phyloP scores from a whole-genome alignment of 345 rosid genomes.

The Citrus sp. region DNA sequence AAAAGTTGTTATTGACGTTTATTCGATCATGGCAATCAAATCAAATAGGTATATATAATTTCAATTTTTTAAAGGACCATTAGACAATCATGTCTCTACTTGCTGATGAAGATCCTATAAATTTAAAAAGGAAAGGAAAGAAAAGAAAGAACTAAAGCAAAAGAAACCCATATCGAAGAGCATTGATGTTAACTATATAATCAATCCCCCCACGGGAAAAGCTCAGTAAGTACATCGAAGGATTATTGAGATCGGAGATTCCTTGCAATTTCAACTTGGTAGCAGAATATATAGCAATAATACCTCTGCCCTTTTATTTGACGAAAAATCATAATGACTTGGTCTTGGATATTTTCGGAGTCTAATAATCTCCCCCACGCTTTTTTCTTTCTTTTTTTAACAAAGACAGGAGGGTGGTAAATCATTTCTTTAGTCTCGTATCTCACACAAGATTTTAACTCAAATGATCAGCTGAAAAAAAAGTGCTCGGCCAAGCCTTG shows the following conservation, averaged over 20 bases:
- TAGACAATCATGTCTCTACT: constrained; percentile 5
- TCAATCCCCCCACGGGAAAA: constrained; percentile 16
- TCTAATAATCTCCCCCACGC: too few relatives aligned
- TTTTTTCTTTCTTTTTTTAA: too few relatives aligned
- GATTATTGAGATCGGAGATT: constrained; percentile 24
- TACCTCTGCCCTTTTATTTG: background rate
- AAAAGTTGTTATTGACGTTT: constrained; percentile 36
- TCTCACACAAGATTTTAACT: too few relatives aligned
- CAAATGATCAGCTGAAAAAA: too few relatives aligned
- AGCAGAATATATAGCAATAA: background rate
- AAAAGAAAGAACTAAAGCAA: constrained; percentile 10
- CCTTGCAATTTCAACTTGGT: constrained; percentile 20
- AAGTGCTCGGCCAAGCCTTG: too few relatives aligned
- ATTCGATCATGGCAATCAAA: constrained; percentile 24
- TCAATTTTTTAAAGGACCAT: background rate
- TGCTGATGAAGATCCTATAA: constrained; percentile 20
- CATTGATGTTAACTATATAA: background rate
- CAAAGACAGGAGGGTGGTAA: too few relatives aligned
- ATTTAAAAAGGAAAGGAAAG: background rate
- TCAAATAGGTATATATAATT: constrained; percentile 12
- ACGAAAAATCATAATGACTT: background rate
- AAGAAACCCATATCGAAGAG: constrained; percentile 9
- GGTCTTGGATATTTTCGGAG: too few relatives aligned
- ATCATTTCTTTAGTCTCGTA: too few relatives aligned
- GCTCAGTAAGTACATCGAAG: constrained; percentile 11